Conservation (phyloP, 805 yeast genomes). For the Cephaloascus fragrans region DNA sequence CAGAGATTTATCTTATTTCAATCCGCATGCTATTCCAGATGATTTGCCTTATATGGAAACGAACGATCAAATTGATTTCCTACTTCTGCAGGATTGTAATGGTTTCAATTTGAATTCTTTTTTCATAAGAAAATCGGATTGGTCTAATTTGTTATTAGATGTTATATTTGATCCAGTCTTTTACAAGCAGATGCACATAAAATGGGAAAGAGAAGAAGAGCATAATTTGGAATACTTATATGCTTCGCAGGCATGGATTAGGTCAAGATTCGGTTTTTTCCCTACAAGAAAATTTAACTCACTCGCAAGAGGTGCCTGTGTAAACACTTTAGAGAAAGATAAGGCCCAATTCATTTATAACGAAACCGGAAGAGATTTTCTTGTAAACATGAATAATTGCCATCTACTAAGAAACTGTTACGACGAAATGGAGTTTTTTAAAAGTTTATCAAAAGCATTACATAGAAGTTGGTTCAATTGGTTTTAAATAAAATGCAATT, state of each 20-base stretch:
- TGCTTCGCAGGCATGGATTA: conserved; percentile 26
- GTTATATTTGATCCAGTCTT: conserved; percentile 30
- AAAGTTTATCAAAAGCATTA: conserved; percentile 15
- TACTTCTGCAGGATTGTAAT: conserved; percentile 29
- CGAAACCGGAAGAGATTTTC: conserved; percentile 23
- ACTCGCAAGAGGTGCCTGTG: conserved; percentile 26
- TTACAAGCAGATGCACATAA: conserved; percentile 21
- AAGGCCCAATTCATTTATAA: conserved; percentile 20
- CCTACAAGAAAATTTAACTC: conserved; percentile 27
- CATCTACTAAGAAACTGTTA: conserved; percentile 23
- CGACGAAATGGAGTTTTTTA: conserved; percentile 27
- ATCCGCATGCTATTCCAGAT: conserved; percentile 15
- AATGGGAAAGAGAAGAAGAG: conserved; percentile 26
- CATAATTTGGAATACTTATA: conserved; percentile 27
- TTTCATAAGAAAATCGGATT: conserved; percentile 23
- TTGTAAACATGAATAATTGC: conserved; percentile 29
- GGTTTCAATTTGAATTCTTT: conserved; percentile 32
- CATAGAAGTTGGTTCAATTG: conserved; percentile 19
- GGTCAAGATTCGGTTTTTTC: conserved; percentile 26
- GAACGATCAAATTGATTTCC: conserved; percentile 23
- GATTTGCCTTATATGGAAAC: conserved; percentile 8
- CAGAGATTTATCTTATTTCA: conserved; percentile 22
- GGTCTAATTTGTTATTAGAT: conserved; percentile 27
- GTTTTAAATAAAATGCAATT: too few relatives aligned
- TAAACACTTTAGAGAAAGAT: conserved; percentile 14